These are phyloP conservation scores for Leishmania guyanensis DNA, from an alignment of 208 protist genomes.

Conservation along the genomic window DNA sequence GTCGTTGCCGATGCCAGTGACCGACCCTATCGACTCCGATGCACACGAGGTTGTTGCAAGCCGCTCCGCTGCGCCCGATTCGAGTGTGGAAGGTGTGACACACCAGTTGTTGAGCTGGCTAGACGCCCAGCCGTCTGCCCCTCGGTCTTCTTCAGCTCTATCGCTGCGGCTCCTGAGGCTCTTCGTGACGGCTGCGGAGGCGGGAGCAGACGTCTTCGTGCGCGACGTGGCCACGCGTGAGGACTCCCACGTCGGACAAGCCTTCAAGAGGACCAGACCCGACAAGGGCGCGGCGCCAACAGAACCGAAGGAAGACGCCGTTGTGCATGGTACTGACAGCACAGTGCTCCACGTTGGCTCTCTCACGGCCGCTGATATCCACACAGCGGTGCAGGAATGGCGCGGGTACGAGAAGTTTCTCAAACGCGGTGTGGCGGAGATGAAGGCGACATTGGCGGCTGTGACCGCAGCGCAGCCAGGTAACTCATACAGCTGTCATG, in stretches of 20 bases:
- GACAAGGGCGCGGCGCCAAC: not conserved
- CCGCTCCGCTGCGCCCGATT: not conserved
- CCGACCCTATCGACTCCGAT: slow-evolving; percentile 10
- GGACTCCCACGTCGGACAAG: slow-evolving; percentile 3
- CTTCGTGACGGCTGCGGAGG: slow-evolving; percentile 17
- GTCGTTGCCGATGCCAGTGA: not conserved
- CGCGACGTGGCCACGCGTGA: slow-evolving; percentile 4
- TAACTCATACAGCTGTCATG: slow-evolving; percentile 40
- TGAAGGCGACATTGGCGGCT: slow-evolving; percentile 30
- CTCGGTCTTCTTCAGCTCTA: not conserved
- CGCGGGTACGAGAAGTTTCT: slow-evolving; percentile 39
- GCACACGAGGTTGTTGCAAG: not conserved
- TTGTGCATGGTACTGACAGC: not conserved
- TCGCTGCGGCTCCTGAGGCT: slow-evolving; percentile 23
- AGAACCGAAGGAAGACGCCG: not conserved
- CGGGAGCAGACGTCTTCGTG: slow-evolving; percentile 13
- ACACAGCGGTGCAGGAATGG: slow-evolving; percentile 16
- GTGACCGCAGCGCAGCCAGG: slow-evolving; percentile 35
- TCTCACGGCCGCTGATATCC: slow-evolving; percentile 20
- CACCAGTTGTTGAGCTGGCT: slow-evolving; percentile 30
- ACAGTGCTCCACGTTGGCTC: slow-evolving; percentile 1
- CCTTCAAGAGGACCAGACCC: slow-evolving; percentile 2
- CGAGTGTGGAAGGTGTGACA: slow-evolving; percentile 2
- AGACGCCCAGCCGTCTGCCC: slow-evolving; percentile 7
- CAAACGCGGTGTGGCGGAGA: slow-evolving; percentile 16